Conservation (phyloP, 108 stramenopile species). For the Asterionellopsis glacialis region DNA sequence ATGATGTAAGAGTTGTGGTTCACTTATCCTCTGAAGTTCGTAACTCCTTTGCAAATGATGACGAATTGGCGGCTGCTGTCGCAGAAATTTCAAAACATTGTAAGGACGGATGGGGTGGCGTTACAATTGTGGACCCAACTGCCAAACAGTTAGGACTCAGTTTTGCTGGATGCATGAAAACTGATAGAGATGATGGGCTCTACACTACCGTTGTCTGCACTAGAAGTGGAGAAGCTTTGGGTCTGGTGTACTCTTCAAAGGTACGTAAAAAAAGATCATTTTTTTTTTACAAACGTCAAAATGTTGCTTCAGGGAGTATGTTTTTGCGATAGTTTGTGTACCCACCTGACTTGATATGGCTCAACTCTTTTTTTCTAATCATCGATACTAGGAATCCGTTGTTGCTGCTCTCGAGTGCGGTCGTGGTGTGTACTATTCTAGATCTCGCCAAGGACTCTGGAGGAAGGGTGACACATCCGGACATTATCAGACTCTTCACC, state of each 20-base stretch:
- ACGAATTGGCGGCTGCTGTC: background rate
- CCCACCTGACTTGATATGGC: too few relatives aligned
- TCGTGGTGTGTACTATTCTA: slow-evolving; percentile 93
- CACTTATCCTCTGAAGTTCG: background rate
- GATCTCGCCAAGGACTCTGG: slow-evolving; percentile 86
- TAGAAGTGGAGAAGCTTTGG: slow-evolving; percentile 73
- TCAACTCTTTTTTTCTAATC: slow-evolving; percentile 2
- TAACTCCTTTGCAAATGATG: background rate
- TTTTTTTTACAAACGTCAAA: slow-evolving; percentile 1
- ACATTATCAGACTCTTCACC: slow-evolving; percentile 86
- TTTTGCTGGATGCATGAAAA: slow-evolving; percentile 69
- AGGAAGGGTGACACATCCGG: slow-evolving; percentile 94
- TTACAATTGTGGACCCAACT: slow-evolving; percentile 69
- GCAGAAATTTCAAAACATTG: slow-evolving; percentile 32
- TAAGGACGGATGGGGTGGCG: slow-evolving; percentile 43
- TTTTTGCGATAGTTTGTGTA: background rate
- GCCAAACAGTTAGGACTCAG: slow-evolving; percentile 46
- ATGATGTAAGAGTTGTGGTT: slow-evolving; percentile 3
- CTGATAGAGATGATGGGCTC: slow-evolving; percentile 89
- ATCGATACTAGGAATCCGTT: slow-evolving; percentile 51
- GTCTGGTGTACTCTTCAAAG: slow-evolving; percentile 90
- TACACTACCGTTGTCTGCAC: slow-evolving; percentile 94
- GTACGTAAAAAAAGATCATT: slow-evolving; percentile 18
- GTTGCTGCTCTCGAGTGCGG: slow-evolving; percentile 77
- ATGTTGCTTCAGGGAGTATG: background rate